Base-by-base conservation (phyloP, 2,329 filamentous ascomycete species). In the Daldinia sp. region DNA sequence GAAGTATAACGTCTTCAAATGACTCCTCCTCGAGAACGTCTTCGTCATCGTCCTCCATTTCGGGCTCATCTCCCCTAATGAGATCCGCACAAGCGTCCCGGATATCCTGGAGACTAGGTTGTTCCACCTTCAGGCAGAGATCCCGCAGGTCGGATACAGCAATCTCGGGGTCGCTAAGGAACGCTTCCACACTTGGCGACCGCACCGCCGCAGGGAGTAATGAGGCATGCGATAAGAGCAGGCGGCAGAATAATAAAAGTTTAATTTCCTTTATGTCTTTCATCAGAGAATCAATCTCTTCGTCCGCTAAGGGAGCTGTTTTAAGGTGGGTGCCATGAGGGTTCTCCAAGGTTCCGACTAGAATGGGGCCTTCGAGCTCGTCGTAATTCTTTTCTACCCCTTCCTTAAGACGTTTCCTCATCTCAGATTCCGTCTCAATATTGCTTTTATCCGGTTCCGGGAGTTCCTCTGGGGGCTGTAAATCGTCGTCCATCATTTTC, bases 21-120 rank as follows among this genome's bases (percentile, higher is more conserved):
- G 76, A 75, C 37, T 72, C 57, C 56, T 74, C 69, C 33, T 68
- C 67, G 4, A 72, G 67, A 10, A 77, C 71, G 20, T 81, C 78
- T 13, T 78, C 78, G 3, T 79, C 76, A 4, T 80, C 76, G 2
- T 80, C 76, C 53, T 70, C 63, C 1, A 53, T 59, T 10, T 77
- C 73, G 1, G 72, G 67, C 33, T 78, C 73, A 30, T 82, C 80
- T 12, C 77, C 78, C 13, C 83, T 78, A 15, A 79, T 77, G 48
- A 85, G 81, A 71, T 86, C 84, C 4, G 83, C 84, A 70, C 84
- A 86, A 13, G 84, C 83, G 73, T 86, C 83, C 46, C 83, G 79
- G 23, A 86, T 80, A 50, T 84, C 82, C 68, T 86, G 83, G 2
- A 85, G 77, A n/a, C 74, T 77, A 18, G 84, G 83, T 50, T 81